Evolutionary conservation across 176 grass and related monocot species (phyloP), one percentile per base, ranked within the genome.

Genomic region (Oryza glaberrima): DNA sequence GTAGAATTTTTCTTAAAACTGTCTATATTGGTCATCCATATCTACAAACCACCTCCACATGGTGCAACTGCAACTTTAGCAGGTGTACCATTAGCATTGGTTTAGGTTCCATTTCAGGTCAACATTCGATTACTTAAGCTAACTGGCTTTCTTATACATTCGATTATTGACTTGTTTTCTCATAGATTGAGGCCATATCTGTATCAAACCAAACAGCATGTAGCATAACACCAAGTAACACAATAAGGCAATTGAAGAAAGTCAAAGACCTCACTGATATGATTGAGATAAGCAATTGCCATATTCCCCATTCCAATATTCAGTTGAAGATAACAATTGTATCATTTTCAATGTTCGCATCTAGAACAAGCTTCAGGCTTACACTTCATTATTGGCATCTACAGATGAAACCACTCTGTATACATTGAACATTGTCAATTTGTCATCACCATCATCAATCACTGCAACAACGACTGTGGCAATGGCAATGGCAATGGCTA

Each of bases 321-420:
- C 9, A 36, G 13, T 3, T 2, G 56, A 12, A 47, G 34, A 44
- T 20, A 78, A 63, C 3, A 72, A 7, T 4, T 61, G 15, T 35
- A 9, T 11, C 4, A 63, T 63, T 23, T 63, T 63, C 51, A 70
- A 22, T 70, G 49, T 16, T 26, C 52, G 11, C 4, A 19, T 54
- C n/a, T 61, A 35, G 67, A 46, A 67, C 6, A 1, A 73, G 2
- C 13, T 73, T 30, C 36, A 9, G 65, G 38, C 14, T 75, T 36
- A 22, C 20, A 61, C 38, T 1, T 6, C 63, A 58, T 84, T 41
- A 81, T 76, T 89, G 36, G 22, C 4, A 80, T 28, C 10, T 75
- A 49, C 15, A 46, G 35, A 32, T 36, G 41, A 77, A 86, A 70
- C 9, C 36, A 26, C 67, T 34, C 66, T 58, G 83, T 82, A 67